Base-by-base conservation (phyloP, 768 basidiomycete species). In the Phlebiopsis flavidoalba region DNA sequence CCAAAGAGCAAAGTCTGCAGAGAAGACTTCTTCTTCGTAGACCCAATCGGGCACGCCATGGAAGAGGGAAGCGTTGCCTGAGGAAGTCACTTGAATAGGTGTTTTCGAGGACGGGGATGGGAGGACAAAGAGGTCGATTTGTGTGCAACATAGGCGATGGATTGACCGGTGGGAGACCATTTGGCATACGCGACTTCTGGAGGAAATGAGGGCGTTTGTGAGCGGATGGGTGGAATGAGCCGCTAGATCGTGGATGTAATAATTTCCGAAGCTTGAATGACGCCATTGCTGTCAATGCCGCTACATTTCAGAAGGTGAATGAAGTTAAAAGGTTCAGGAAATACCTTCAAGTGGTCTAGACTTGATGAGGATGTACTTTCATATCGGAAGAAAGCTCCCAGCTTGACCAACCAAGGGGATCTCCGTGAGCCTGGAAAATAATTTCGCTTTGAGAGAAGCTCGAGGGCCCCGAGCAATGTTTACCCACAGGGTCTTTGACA, bases 1-100 rank as follows among this genome's bases (percentile, higher is more conserved):
- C 94, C 94, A 98, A 5, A 96, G 76, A 0, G 95, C 87, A 52
- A 72, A 85, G 69, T 94, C 84, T 43, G 75, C 69, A 3, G 80
- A 75, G 66, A 94, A 89, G 22, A 98, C 85, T 70, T 97, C 94
- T 70, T 96, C 93, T 71, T 96, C 94, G 72, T 95, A 95, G 5
- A 98, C 96, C 96, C 97, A 98, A 71, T 97, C 94, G 0, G 94
- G 92, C 1, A 97, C 90, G 7, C 97, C 97, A 67, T 98, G 86
- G 79, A 98, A 97, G 15, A 95, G 79, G 0, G 89, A 88, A 0
- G 84, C 80, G 55, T 88, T 91, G 0, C 97, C 97, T 14, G 87
- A 83, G 0, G 78, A 76, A 1, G 96, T 99, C 10, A 98, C 79
- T 10, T 88, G 87, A 53, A 95, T 87, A 10, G 87, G 76, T 14